Evolutionary conservation across 2,329 filamentous ascomycete genomes (phyloP), one percentile per base, ranked within the genome.

Genomic region (Fusarium praegraminearum): DNA sequence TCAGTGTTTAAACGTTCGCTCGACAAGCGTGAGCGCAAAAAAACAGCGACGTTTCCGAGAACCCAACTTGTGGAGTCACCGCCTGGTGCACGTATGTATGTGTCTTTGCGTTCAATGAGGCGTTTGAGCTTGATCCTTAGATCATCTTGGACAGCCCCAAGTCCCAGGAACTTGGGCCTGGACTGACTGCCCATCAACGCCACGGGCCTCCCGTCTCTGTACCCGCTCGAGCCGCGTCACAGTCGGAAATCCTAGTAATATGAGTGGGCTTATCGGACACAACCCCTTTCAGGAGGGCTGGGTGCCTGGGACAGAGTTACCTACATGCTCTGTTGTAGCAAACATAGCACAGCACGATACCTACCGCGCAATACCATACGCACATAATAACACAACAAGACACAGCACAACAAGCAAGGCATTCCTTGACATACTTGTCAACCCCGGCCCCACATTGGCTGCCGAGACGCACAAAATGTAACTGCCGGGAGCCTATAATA

Each of bases 161-260:
- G 62, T 65, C 64, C 70, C 68, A 75, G 59, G 68, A 61, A 71
- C 64, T 62, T 60, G 71, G 73, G 71, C 71, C 73, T 75, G 66
- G 73, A 74, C 65, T 74, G 73, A 74, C 65, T 74, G 73, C 22
- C 64, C 58, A 56, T 69, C 62, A 41, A 64, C 73, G 73, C 73
- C 70, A 75, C 73, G 65, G 61, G 61, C 62, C 62, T 67, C 70
- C 68, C 73, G 73, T 60, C 63, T 64, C 57, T 71, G 60, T 71
- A 74, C 64, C 65, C 71, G 73, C 73, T 54, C 50, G 72, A 73
- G 70, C 63, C 71, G 69, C 69, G 64, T 59, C 54, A 57, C 63
- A 65, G 57, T 55, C 51, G 56, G 60, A 70, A 64, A 70, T 66
- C 50, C 67, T 51, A 50, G 41, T 20, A 60, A 38, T 59, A 50